phyloP scores from a whole-genome alignment of 1,284 basidiomycete genomes.

The Bjerkandera adusta region DNA sequence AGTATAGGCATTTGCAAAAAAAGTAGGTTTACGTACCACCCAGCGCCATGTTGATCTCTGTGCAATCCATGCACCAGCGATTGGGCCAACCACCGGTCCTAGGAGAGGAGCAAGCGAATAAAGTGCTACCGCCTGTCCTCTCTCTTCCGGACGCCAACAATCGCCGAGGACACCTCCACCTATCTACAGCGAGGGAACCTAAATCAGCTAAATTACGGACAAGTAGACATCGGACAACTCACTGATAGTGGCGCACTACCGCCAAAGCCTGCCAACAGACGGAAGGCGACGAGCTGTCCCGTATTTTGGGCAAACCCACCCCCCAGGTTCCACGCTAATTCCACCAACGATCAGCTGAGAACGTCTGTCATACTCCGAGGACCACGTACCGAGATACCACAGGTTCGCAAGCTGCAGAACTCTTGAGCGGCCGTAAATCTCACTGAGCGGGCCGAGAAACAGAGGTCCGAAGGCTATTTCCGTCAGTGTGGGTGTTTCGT shows the following conservation, averaged over 20 bases:
- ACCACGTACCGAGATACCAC: constrained; percentile 53
- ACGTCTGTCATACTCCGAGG: too few species aligned
- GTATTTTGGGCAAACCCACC: constrained; percentile 65
- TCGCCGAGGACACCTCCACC: constrained; percentile 51
- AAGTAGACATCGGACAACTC: constrained; percentile 15
- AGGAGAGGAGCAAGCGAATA: constrained; percentile 46
- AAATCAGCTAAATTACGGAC: background rate
- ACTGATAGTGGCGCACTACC: constrained; percentile 65
- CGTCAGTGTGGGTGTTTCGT: background rate
- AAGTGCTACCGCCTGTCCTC: constrained; percentile 45
- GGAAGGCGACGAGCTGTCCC: constrained; percentile 59
- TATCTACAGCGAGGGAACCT: constrained; percentile 21
- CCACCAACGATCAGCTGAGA: too few species aligned
- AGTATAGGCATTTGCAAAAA: background rate
- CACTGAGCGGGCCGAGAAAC: constrained; percentile 54
- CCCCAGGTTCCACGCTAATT: constrained; percentile 59
- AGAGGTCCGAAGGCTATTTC: constrained; percentile 47
- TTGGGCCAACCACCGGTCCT: constrained; percentile 43
- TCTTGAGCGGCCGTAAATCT: constrained; percentile 42
- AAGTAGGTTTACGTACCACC: constrained; percentile 29
- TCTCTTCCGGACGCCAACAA: constrained; percentile 42
- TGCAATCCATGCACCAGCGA: constrained; percentile 39
- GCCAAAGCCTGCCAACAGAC: constrained; percentile 63
- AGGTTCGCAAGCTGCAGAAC: constrained; percentile 53
- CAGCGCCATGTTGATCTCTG: constrained; percentile 38